Evolutionary conservation across 371 early-diverging fungal species (phyloP), one percentile per base, ranked within the genome.

Genomic region (Funneliformis caledonium): DNA sequence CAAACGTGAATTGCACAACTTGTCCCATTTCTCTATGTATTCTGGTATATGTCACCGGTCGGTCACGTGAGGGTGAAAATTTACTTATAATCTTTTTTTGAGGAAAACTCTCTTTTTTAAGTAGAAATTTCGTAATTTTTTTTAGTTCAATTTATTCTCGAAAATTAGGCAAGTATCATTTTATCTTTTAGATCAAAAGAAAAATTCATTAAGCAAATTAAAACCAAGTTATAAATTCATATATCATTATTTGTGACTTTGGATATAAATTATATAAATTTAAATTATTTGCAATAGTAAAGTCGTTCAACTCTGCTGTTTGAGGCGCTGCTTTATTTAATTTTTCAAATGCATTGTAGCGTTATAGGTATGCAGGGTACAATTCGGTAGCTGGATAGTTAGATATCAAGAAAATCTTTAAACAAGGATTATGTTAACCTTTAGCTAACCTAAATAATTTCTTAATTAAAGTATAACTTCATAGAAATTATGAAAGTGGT

Each of bases 401-500:
- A 19, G 33, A 65, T 65, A 26, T 26, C 33, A 64, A 65, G 12
- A 31, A 65, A 65, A 31, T 26, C 31, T 65, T 33, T 64, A 31
- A 61, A 7, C 26, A 9, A 26, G 64, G 2, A 22, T 22, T n/a
- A 31, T 10, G 14, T 11, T 10, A 31, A 31, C 11, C 31, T 19
- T 26, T 22, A 19, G 10, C 12, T 31, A 64, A 64, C 22, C 0
- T 31, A 31, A 31, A 62, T 65, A 7, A n/a, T 22, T 31, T 4
- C 26, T 64, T 31, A 33, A 65, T 14, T 14, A 12, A n/a, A 64
- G 37, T 4, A 64, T 37, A 1, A 37, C 3, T 37, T 37, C 37
- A 37, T 43, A n/a, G 26, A 52, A 75, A 76, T 47, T 6, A 83
- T 83, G 83, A 83, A 83, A 59, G 78, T 83, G 4, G 83, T 83